Evolutionary conservation across 1,284 basidiomycete genomes (phyloP), one percentile per base, ranked within the genome.

Genomic region (Ustilago bromivora): DNA sequence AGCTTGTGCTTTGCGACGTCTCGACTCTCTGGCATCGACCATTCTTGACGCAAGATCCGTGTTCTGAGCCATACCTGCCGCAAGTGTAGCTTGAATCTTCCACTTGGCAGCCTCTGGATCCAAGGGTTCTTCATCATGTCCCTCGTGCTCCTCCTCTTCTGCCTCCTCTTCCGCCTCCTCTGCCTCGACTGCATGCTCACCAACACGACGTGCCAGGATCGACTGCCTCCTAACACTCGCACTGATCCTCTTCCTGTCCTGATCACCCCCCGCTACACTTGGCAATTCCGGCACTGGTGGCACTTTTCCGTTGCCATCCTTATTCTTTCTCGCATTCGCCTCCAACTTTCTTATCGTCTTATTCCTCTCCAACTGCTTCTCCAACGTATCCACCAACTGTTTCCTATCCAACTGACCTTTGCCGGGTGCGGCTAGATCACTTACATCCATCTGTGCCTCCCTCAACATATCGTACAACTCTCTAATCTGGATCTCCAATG

Each of bases 401-500:
- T 84, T 75, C 13, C 83, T 75, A 57, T 84, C 78, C 47, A 85
- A 72, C 32, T 75, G 78, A 32, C 79, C 80, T 34, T 82, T 78
- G 9, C 76, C 78, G 0, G 77, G 74, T 3, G 75, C 76, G n/a
- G 75, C 65, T 10, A 80, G 68, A 57, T 79, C 68, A 53, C 71
- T 66, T 19, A 78, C 90, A 87, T 92, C 92, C 73, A 94, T 89
- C 86, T 95, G 92, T 89, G 94, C 91, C 60, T 94, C 88, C 65
- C 92, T 90, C 62, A 91, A 90, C 76, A 92, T 90, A 54, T 94
- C 91, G 88, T 96, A 98, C 19, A 98, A 87, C 86, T 98, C 96
- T 88, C 94, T 91, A 71, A 96, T 96, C 88, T 97, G 94, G 8
- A 92, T 90, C 85, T 98, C 95, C 17, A 98, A 90, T 84, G 95